Base-by-base conservation (phyloP, 805 yeast species). In the Isabelozyma gotoi region DNA sequence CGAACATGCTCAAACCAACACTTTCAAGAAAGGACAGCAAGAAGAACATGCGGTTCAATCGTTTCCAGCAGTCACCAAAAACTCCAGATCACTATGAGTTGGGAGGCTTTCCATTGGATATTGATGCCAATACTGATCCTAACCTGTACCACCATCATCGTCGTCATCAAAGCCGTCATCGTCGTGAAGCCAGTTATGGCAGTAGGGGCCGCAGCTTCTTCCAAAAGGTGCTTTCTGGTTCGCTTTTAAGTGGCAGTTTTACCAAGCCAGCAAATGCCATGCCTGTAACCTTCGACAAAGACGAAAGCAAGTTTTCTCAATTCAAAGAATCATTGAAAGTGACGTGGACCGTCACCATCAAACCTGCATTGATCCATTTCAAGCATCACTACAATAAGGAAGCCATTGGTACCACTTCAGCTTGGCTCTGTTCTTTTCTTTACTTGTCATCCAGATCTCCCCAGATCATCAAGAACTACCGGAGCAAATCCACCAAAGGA, bases 381-480 rank as follows among this genome's bases (percentile, higher is more conserved):
- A 15, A 15, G 7, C 17, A 12, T 14, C 31, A 39, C 7, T 42
- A 33, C 21, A 17, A 27, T 14, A 35, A 24, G 2, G 40, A 19
- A 14, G 19, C 21, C 17, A 15, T 32, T 11, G 73, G 73, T 6
- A 46, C 51, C 18, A 21, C 50, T 6, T 60, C 59, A 41, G 73
- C 72, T 2, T 68, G 73, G 72, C 29, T 51, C 17, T 61, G 70
- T 42, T 54, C 71, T 4, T 19, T 47, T 14, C 53, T 67, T 20
- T 69, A 66, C 50, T 39, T 68, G 10, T 45, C 59, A 5, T 62
- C 73, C 3, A 44, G 76, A 31, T 18, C 56, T 4, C 74, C 74
- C 4, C 76, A 71, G 44, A 67, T 71, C 20, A 11, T 51, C 33
- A 58, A 65, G 40, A 69, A 69, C 49, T 60, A 51, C 41, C 42